Base-by-base conservation (phyloP, 2,329 filamentous ascomycete species). In the Lasiodiplodia sp. region DNA sequence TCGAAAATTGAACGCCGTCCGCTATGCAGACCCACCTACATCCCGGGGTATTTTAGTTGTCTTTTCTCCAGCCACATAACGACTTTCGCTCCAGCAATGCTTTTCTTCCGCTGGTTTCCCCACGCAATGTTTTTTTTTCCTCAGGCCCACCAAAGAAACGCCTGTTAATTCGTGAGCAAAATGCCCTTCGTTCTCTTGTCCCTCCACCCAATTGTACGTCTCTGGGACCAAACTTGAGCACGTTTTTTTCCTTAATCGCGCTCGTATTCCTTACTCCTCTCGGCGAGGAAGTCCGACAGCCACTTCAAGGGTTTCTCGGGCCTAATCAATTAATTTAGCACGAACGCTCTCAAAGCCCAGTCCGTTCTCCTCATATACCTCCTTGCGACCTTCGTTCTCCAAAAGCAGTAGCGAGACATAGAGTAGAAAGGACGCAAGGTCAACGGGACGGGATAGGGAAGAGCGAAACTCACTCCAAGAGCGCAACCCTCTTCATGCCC, bases 251-350 rank as follows among this genome's bases (percentile, higher is more conserved):
- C 28, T 67, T 31, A 74, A 31, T 67, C 38, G 3, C 83, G 82
- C 71, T 86, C 84, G 37, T 85, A 75, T 75, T 85, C 83, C 57
- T 74, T 77, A 74, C 84, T 85, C 73, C 81, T 81, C 71, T 80
- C 75, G 67, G 78, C 79, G 71, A 86, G 72, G 73, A 82, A 86
- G 63, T 85, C 82, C 21, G 81, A 79, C 67, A 86, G 73, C 78
- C 81, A 85, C 71, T 81, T 79, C 68, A 86, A 71, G 68, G 84
- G 84, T 73, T 85, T 85, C 71, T 85, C 83, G 0, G 84, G 84
- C 71, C 76, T 78, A 2, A 14, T 3, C 47, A 10, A 44, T 8
- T 6, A 6, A 44, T 16, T 47, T 11, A 44, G 25, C 28, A 23
- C 31, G 14, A 34, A 37, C 3, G n/a, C 31, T 25, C 18, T 21